phyloP scores from a whole-genome alignment of 2,329 filamentous ascomycete species.

The Botrytis sinoallii region DNA sequence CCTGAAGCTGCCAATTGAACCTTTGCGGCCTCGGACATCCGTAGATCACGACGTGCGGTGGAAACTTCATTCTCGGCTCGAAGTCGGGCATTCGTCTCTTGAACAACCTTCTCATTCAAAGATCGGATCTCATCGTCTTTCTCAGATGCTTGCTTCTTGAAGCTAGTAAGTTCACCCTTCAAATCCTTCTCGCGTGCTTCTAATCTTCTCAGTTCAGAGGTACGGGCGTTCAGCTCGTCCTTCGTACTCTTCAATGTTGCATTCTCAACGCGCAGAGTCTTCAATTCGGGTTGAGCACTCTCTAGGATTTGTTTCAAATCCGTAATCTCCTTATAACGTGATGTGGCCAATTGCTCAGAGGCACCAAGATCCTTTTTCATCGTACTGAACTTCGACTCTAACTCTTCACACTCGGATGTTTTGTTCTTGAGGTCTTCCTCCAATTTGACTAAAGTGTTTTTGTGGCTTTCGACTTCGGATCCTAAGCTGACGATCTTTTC shows the following conservation, averaged over 20 bases:
- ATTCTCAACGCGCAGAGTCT: slow-evolving; percentile 73
- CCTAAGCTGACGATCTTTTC: slow-evolving; percentile 65
- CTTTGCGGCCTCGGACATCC: slow-evolving; percentile 74
- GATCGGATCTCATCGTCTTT: slow-evolving; percentile 75
- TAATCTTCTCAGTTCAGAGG: slow-evolving; percentile 65
- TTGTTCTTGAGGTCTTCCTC: slow-evolving; percentile 39
- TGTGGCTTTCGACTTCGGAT: slow-evolving; percentile 56
- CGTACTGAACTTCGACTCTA: slow-evolving; percentile 66
- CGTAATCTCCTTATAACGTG: slow-evolving; percentile 81
- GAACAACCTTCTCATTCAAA: slow-evolving; percentile 73
- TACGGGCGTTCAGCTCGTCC: slow-evolving; percentile 65
- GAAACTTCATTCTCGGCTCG: slow-evolving; percentile 78
- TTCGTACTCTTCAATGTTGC: slow-evolving; percentile 69
- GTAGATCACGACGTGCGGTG: slow-evolving; percentile 70
- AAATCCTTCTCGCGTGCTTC: slow-evolving; percentile 82
- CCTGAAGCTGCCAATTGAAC: slow-evolving; percentile 70
- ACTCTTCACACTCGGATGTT: slow-evolving; percentile 58
- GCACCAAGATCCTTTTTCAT: slow-evolving; percentile 82
- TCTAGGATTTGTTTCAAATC: slow-evolving; percentile 76
- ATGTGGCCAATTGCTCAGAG: slow-evolving; percentile 81
- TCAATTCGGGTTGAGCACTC: slow-evolving; percentile 83
- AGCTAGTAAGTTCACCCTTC: slow-evolving; percentile 65
- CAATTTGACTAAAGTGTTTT: slow-evolving; percentile 33
- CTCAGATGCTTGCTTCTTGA: slow-evolving; percentile 68
- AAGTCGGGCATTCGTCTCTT: slow-evolving; percentile 67